Evolutionary conservation across 163 green algal species (phyloP), one percentile per base, ranked within the genome.

Genomic region (Chlamydomonas reinhardtii): DNA sequence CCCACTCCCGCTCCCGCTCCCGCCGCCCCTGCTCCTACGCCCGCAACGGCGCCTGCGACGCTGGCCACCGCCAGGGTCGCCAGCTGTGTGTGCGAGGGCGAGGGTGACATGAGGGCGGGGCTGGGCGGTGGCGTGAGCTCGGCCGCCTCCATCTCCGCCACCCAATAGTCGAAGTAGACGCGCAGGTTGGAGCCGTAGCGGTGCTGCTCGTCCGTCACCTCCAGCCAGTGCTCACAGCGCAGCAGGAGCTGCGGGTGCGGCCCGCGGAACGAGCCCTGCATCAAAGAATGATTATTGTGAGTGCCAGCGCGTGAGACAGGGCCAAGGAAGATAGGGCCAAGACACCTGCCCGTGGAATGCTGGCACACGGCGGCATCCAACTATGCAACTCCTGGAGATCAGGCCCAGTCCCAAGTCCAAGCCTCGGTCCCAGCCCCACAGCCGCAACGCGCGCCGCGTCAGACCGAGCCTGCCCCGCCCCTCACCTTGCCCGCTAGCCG

Each of bases 141-240:
- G 70, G 80, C 80, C 54, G 80, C 80, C 80, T 86, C 80, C 80
- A 86, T 86, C 70, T 86, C 80, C 70, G 80, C 80, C 24, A 86
- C 80, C 93, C 93, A 96, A 31, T 83, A 76, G 34, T 94, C 89
- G 65, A 94, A 94, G 71, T 96, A 96, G 20, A 92, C 89, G 20
- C 76, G 69, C n/a, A 96, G 88, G 76, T 96, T 95, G 83, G 84
- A 92, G 76, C 93, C 93, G 86, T 96, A 95, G 35, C 93, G 77
- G 71, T 96, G 93, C 75, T 94, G 92, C 14, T 82, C 62, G 79
- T 96, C 93, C 39, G 89, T 91, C 62, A 91, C 91, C 68, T 96
- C 93, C 34, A 96, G 88, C 93, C 92, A 96, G 70, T 95, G 92
- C 84, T 96, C 91, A 59, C 89, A 92, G 27, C 90, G 80, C 34